phyloP scores from a whole-genome alignment of 164 flowering plant genomes.

The Hamamelis virginiana region DNA sequence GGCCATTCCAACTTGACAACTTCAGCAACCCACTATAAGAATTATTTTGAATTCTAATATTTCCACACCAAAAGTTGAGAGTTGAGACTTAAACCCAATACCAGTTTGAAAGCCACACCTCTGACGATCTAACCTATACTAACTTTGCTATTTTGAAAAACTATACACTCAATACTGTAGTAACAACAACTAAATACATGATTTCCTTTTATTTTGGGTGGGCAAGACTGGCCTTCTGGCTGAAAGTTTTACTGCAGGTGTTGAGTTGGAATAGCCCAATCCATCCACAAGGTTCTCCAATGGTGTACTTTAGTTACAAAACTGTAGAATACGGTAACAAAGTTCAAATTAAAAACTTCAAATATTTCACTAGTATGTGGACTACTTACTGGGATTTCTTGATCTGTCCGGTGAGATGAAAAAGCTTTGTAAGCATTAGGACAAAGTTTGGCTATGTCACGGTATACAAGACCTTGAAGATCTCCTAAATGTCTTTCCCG shows the following conservation, averaged over 20 bases:
- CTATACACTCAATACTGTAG: neutral
- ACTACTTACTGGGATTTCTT: conserved; percentile 74
- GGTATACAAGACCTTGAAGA: conserved; percentile 74
- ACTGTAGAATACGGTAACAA: neutral
- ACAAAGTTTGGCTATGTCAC: conserved; percentile 41
- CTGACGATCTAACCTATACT: neutral
- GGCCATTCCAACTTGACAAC: neutral
- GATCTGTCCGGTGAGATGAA: conserved; percentile 43
- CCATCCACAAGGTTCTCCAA: neutral
- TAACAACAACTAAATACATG: neutral
- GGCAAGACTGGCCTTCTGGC: neutral
- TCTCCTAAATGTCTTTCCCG: conserved; percentile 89
- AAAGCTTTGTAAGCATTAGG: conserved; percentile 69
- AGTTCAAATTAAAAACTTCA: neutral
- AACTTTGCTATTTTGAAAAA: neutral
- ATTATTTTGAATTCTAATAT: neutral
- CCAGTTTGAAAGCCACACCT: neutral
- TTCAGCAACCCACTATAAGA: neutral
- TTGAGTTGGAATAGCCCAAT: neutral
- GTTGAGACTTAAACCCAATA: neutral
- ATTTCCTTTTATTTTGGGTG: neutral
- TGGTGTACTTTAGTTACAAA: neutral
- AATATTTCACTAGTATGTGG: neutral
- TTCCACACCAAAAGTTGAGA: neutral
- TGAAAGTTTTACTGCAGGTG: neutral